Evolutionary conservation across 2,329 filamentous ascomycete genomes (phyloP), one percentile per base, ranked within the genome.

Genomic region (Aspergillus oerlinghausenensis): DNA sequence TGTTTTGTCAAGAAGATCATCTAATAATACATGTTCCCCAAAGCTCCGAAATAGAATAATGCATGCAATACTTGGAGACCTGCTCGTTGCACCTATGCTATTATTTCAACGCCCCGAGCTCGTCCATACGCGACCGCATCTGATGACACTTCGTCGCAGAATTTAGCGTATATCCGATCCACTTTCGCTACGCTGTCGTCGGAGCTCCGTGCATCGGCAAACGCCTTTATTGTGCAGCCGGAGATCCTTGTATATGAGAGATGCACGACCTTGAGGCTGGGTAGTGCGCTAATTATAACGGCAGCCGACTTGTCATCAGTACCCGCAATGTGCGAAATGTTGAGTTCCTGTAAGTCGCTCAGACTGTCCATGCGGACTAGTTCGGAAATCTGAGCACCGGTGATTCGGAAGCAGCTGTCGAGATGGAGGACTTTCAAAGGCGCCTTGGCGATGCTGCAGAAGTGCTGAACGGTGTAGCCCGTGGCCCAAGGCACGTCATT

Each of bases 81-180:
- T 3, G n/a, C 14, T 23, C 42, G 21, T 14, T 1, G 2, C 42
- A 19, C 42, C 40, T 64, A 67, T 28, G 54, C 62, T 9, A 71
- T 51, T 8, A 72, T 62, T 10, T 66, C 60, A 42, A 73, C 52
- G 3, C 70, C 70, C 42, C 55, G 61, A 10, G 62, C 58, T 5
- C 70, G 64, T 17, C 70, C 72, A 55, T 72, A 74, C 6, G 63
- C 63, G 21, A 73, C 55, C 6, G 72, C 72, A 63, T 74, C 72
- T 3, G 61, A 62, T 8, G 71, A 73, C 0, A 74, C 60, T 19
- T 58, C 47, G 29, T 70, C 67, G 32, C 72, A 74, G 8, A 63
- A 65, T 21, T 55, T 65, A 4, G 69, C 52, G 52, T 63, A 58
- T 21, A 74, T 26, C 1, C 56, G 55, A n/a, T 71, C 62, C n/a